Conservation (phyloP, 2,329 filamentous ascomycete species). For the Rhynchosporium agropyri region DNA sequence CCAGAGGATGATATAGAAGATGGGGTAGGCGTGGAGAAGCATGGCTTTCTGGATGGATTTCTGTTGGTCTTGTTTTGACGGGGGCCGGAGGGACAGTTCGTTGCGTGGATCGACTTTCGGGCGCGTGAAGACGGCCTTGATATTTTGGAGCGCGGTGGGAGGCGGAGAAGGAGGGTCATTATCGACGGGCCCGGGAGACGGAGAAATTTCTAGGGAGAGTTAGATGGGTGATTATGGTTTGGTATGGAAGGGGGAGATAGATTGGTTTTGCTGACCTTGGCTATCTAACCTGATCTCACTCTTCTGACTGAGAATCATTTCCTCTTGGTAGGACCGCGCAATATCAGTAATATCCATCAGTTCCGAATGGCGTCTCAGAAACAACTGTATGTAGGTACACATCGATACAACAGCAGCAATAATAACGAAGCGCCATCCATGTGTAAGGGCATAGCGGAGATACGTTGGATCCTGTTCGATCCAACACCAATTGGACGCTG, state of each 20-base stretch:
- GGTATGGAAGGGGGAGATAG: no score
- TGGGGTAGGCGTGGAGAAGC: constrained; percentile 15
- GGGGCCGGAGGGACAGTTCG: constrained; percentile 11
- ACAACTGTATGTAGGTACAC: constrained; percentile 18
- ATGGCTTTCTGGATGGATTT: constrained; percentile 16
- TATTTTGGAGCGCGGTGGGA: not conserved
- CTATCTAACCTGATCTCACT: not conserved
- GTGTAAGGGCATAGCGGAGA: constrained; percentile 45
- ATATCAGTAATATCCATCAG: not conserved
- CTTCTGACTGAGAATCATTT: not conserved
- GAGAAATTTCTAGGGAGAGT: not conserved
- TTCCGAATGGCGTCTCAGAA: constrained; percentile 11
- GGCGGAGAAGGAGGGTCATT: not conserved
- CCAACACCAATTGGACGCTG: constrained; percentile 49
- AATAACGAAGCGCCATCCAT: constrained; percentile 46
- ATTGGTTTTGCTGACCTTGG: not conserved
- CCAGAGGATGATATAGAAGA: constrained; percentile 16
- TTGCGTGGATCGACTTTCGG: constrained; percentile 5
- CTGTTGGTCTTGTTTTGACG: constrained; percentile 15
- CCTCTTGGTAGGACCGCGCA: not conserved
- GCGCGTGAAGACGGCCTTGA: not conserved
- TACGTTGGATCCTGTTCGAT: constrained; percentile 41
- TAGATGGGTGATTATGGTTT: no score
- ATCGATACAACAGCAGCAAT: constrained; percentile 25
- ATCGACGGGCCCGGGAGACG: not conserved